Base-by-base conservation (phyloP, 129 eudicot species). In the Logfia minima region DNA sequence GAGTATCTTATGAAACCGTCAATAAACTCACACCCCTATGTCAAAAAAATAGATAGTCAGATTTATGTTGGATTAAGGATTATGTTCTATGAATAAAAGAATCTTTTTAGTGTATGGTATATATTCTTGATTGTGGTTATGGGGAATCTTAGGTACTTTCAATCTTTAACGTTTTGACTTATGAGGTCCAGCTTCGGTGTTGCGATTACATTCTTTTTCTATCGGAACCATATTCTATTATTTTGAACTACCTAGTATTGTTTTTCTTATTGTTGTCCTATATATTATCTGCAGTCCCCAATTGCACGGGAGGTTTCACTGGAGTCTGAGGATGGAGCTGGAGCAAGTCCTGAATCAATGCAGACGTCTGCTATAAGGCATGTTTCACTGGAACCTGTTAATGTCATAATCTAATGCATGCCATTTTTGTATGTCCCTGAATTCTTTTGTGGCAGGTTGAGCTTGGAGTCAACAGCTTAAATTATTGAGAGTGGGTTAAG, bases 391-490 rank as follows among this genome's bases (percentile, higher is more conserved):
- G 8, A 56, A 37, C 52, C 67, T 19, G 62, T 43, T 63, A 48
- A 68, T 22, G 28, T 59, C 24, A 32, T 67, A 24, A 35, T 34
- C 32, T 34, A 17, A 29, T 76, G 17, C 35, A 75, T 28, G 72
- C 31, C 64, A 52, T 66, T 60, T 24, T 23, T 34, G 48, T 68
- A 39, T 68, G 10, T 31, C 2, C 35, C 65, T 62, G 35, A 63
- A 48, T 73, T 14, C 28, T 52, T 32, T 45, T 55, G 48, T 52
- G 63, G 35, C 69, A 82, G 85, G 77, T 64, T 76, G 74, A 76
- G 85, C 82, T 37, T 82, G 71, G 85, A 82, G 66, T 82, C 82
- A 53, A 82, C 82, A 23, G 85, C 82, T 43, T 82, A 75, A 70
- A 31, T 48, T 61, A 32, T 18, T 9, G 37, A 66, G 68, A 73